Evolutionary conservation across 805 yeast genomes (phyloP).

Genomic region (Clavispora fructus): DNA sequence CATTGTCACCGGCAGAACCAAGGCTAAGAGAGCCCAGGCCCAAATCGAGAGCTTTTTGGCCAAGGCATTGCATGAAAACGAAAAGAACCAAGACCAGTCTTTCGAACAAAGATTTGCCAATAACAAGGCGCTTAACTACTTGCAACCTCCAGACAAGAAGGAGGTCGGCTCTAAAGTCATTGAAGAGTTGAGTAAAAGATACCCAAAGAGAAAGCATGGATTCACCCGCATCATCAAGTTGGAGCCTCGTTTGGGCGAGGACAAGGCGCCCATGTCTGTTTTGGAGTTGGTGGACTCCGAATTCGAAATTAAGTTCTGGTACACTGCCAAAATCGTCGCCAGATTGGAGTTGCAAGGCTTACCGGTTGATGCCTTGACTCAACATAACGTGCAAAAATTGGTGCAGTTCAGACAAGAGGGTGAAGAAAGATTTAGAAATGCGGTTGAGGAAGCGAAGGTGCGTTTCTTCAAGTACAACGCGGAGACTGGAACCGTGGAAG

Average conservation of each 20-base stretch:
- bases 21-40: slow-evolving; percentile 41
- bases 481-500: slow-evolving; percentile 22
- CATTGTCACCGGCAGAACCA: slow-evolving; percentile 38
- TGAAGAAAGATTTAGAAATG: slow-evolving; percentile 46
- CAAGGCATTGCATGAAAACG: slow-evolving; percentile 24
- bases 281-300: slow-evolving; percentile 74
- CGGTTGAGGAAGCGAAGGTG: slow-evolving; percentile 49
- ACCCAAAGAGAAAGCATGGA: slow-evolving; percentile 63
- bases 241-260: slow-evolving; percentile 79
- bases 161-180: slow-evolving; percentile 51
- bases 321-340: slow-evolving; percentile 80
- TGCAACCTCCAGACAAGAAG: slow-evolving; percentile 23
- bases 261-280: slow-evolving; percentile 84
- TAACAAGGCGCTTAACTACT: slow-evolving; percentile 18
- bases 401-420: slow-evolving; percentile 45
- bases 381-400: slow-evolving; percentile 51
- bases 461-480: slow-evolving; percentile 33
- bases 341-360: slow-evolving; percentile 61
- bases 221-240: slow-evolving; percentile 79
- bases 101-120: slow-evolving; percentile 11
- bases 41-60: slow-evolving; percentile 36
- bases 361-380: slow-evolving; percentile 46
- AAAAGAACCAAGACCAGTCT: slow-evolving; percentile 11
- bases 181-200: slow-evolving; percentile 60
- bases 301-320: slow-evolving; percentile 67